phyloP scores from a whole-genome alignment of 768 basidiomycete genomes.

The Panaeolus cyanescens region DNA sequence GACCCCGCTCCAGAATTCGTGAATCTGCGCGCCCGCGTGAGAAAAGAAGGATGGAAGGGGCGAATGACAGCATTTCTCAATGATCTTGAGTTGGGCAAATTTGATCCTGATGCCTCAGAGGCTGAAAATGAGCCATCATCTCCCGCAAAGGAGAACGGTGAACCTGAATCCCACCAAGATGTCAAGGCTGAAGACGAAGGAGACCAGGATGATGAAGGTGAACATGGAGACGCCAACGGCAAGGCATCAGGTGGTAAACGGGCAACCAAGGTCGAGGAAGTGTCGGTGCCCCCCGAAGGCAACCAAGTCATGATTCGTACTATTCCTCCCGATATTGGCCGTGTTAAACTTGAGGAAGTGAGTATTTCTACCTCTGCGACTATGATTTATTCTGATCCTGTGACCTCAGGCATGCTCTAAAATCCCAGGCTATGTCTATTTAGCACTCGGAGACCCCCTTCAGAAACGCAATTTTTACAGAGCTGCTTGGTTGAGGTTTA shows the following conservation, averaged over 20 bases:
- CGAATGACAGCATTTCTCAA: conserved; percentile 70
- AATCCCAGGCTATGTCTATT: conserved; percentile 81
- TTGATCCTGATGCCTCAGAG: conserved; percentile 76
- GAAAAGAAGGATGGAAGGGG: conserved; percentile 84
- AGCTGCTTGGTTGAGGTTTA: conserved; percentile 90
- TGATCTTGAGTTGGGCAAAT: conserved; percentile 84
- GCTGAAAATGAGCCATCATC: conserved; percentile 53
- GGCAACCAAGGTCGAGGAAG: conserved; percentile 68
- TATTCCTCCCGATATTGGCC: conserved; percentile 90
- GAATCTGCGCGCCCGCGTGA: conserved; percentile 73
- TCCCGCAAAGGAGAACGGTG: conserved; percentile 55
- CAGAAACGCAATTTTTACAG: conserved; percentile 95
- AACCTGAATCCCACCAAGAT: conserved; percentile 41
- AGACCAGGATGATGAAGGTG: conserved; percentile 54
- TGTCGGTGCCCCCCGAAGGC: conserved; percentile 71
- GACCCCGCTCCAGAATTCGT: conserved; percentile 74
- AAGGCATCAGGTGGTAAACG: conserved; percentile 48
- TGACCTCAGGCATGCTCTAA: conserved; percentile 68
- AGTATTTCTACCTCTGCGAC: conserved; percentile 12
- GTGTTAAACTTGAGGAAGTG: conserved; percentile 89
- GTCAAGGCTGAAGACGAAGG: conserved; percentile 73
- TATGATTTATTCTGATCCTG: conserved; percentile 1
- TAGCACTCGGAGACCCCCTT: conserved; percentile 89
- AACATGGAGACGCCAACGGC: conserved; percentile 59
- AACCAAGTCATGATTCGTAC: conserved; percentile 95